Evolutionary conservation across 352 stramenopile species (phyloP), one percentile per base, ranked within the genome.

Genomic region (Phytophthora fragariae): DNA sequence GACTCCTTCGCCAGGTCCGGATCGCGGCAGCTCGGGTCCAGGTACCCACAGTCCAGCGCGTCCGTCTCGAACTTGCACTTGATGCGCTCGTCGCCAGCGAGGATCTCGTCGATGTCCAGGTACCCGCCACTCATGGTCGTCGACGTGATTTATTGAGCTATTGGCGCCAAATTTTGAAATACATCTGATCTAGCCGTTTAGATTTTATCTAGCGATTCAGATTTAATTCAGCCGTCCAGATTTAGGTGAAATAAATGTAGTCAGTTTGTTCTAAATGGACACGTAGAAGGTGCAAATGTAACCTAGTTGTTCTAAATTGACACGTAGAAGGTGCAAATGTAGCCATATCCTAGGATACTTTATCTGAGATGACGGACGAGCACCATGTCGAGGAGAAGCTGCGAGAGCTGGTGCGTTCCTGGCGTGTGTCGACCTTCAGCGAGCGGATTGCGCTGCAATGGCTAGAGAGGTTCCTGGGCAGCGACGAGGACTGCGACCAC

Each of bases 1-100:
- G 81, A 68, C 49, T 79, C 76, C 19, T 70, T 62, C 52, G 77
- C 63, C 55, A 95, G 73, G 54, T 94, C 82, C 5, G 85, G 65
- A 5, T 71, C 71, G 14, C 77, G 64, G 52, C 85, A 94, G 47
- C 87, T 94, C 19, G 88, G 80, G 44, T 96, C 89, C 46, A 96
- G 63, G 73, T 88, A 94, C 46, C 83, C 89, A 65, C 87, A 94
- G 62, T 90, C 86, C 21, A 87, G 62, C 12, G 78, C 89, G 54
- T 92, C 82, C 2, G 83, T 90, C 71, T 78, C 55, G 75, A 96
- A 94, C 37, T 70, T 88, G 77, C 88, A 94, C 57, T 90, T 90
- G 65, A 96, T 55, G 49, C 88, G 86, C 84, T 96, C 89, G 66
- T 96, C 89, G 54, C 84, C 88, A 19, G 85, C 86, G 57, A 96